Conservation (phyloP, 169 alveolate genomes). For the Plasmodium reichenowi region DNA sequence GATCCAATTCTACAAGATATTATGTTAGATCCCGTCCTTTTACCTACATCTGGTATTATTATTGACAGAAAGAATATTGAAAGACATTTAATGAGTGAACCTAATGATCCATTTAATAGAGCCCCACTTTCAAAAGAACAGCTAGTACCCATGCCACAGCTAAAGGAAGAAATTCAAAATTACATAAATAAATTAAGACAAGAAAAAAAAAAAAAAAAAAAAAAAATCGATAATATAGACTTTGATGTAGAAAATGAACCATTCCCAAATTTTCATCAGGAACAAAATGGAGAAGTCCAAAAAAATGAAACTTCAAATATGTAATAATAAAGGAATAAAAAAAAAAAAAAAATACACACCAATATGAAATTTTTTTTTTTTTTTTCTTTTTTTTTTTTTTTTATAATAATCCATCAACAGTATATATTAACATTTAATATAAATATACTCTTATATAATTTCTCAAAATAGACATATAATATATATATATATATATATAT, state of each 20-base stretch:
- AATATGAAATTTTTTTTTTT: too few species aligned
- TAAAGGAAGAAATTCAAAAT: conserved; percentile 86
- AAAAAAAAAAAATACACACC: too few species aligned
- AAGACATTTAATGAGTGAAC: conserved; percentile 92
- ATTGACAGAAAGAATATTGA: conserved; percentile 94
- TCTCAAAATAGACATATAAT: too few species aligned
- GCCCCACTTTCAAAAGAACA: conserved; percentile 90
- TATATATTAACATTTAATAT: too few species aligned
- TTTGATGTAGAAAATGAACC: conserved; percentile 18
- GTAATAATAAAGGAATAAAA: neutral
- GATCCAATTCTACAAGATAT: conserved; percentile 93
- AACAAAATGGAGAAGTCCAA: neutral
- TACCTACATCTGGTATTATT: conserved; percentile 91
- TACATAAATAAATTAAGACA: conserved; percentile 79
- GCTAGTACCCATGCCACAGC: conserved; percentile 90
- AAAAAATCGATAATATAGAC: conserved; percentile 21
- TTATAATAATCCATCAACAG: too few species aligned
- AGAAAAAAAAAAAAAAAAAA: conserved; percentile 42
- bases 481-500: too few species aligned
- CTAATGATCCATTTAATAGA: conserved; percentile 94
- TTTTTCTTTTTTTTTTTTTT: too few species aligned
- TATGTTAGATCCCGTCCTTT: conserved; percentile 94
- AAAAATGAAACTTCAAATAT: neutral
- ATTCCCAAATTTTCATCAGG: neutral
- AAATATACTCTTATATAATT: too few species aligned